Base-by-base conservation (phyloP, 2,329 filamentous ascomycete genomes). In the Colletotrichum sansevieriae region DNA sequence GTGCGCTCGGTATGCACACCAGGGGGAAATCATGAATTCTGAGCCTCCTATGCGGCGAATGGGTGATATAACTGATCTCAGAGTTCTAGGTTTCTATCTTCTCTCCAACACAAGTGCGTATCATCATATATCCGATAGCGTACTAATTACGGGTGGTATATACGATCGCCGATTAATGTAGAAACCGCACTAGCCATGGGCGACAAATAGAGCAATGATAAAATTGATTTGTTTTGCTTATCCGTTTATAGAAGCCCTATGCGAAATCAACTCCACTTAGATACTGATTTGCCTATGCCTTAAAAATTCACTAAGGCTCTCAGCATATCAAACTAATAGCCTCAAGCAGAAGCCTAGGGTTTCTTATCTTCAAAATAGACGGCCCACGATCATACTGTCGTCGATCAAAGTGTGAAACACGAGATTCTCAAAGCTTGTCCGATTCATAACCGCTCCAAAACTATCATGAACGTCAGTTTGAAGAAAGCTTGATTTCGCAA, bases 11-110 rank as follows among this genome's bases (percentile, higher is more conserved):
- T 63, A 70, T 25, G 78, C 77, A 3, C 70, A 73, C 18, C 71
- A 80, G 7, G 74, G 69, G 1, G 73, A 78, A 1, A 76, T 81
- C 37, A 79, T 81, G 76, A 76, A 75, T n/a, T 76, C 74, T 33
- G 79, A 79, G 71, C 78, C 78, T 3, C 80, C 80, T 4, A 81
- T 80, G 79, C 72, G 74, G 12, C 73, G 78, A 15, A 79, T 81
- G 22, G 70, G 76, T 25, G 78, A 79, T 54, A 74, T 77, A 3
- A 74, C 77, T 10, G 81, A 82, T 70, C n/a, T n/a, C n/a, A n/a
- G 73, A 82, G 78, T 76, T 6, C 77, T 79, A 0, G 78, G 79
- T 54, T 79, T 83, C 7, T 82, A 80, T 68, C 75, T 83, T 9
- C 70, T 83, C 3, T 79, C 76, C 22, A 77, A 82, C 63, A 81